These are phyloP conservation scores for Picochlorum costavermella DNA, from an alignment of 139 green algal genomes.

Conservation along the genomic window DNA sequence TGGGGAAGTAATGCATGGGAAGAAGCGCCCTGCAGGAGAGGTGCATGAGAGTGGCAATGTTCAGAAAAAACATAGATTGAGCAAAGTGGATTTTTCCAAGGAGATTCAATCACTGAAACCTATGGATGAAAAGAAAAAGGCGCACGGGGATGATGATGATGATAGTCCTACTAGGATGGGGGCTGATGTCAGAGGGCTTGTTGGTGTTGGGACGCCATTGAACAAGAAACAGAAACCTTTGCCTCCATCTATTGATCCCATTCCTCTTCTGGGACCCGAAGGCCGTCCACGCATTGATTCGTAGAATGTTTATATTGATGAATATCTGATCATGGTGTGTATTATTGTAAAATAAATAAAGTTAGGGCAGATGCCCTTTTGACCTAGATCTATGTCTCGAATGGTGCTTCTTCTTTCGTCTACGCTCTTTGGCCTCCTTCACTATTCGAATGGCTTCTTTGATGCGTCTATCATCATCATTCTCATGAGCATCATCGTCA, in stretches of 20 bases:
- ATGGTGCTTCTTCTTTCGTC: not conserved
- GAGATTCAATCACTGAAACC: not conserved
- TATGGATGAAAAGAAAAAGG: not conserved
- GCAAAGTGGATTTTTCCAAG: not conserved
- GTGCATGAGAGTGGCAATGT: not conserved
- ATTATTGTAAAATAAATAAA: too few species aligned
- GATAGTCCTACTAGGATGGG: not conserved
- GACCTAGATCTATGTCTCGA: not conserved
- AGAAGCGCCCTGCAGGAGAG: too few species aligned
- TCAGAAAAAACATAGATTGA: not conserved
- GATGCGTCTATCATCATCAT: not conserved
- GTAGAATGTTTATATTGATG: not conserved
- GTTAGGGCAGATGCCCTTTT: not conserved
- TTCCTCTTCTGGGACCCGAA: not conserved
- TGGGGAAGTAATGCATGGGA: too few species aligned
- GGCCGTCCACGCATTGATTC: not conserved
- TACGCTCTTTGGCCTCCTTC: not conserved
- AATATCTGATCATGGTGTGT: too few species aligned
- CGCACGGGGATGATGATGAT: not conserved
- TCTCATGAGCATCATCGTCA: too few species aligned
- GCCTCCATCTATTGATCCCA: slow-evolving; percentile 6
- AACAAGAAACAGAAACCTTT: slow-evolving; percentile 9
- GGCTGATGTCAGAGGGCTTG: not conserved
- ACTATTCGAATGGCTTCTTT: not conserved
- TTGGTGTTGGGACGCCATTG: slow-evolving; percentile 12